These are phyloP conservation scores for Ophiognomonia clavigignenti-juglandacearum DNA, from an alignment of 2,329 filamentous ascomycete genomes.

Conservation along the genomic window DNA sequence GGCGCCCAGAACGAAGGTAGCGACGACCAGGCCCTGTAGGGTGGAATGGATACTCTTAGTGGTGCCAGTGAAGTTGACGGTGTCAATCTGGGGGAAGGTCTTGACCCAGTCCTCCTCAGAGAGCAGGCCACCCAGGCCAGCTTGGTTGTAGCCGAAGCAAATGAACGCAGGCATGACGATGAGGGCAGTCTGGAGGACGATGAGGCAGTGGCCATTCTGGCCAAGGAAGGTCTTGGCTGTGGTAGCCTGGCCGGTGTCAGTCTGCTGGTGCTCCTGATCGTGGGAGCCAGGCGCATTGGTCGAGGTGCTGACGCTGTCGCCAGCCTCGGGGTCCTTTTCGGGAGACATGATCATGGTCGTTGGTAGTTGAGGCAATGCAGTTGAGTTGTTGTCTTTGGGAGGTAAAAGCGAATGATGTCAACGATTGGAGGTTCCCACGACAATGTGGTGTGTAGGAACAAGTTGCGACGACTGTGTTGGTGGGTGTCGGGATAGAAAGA, in stretches of 20 bases:
- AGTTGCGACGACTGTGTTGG: neutral
- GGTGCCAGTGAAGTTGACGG: constrained; percentile 34
- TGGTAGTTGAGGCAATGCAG: too few species aligned
- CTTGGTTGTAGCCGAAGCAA: constrained; percentile 48
- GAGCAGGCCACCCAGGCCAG: constrained; percentile 40
- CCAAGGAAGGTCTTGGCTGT: constrained; percentile 11
- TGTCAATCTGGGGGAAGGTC: constrained; percentile 45
- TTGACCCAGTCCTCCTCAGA: constrained; percentile 29
- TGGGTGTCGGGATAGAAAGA: too few species aligned
- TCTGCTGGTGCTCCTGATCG: too few species aligned
- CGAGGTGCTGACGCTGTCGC: neutral
- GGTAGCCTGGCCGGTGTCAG: neutral
- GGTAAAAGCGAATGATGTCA: neutral
- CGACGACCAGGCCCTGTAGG: constrained; percentile 22
- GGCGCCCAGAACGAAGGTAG: constrained; percentile 21
- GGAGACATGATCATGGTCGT: constrained; percentile 1
- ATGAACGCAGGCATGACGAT: constrained; percentile 31
- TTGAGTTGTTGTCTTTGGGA: neutral
- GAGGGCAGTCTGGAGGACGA: constrained; percentile 13
- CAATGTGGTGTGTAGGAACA: neutral
- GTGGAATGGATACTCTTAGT: constrained; percentile 34
- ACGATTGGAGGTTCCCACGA: neutral
- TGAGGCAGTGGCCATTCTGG: constrained; percentile 16
- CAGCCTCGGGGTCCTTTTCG: constrained; percentile 1
- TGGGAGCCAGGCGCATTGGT: neutral